Evolutionary conservation across 257 asterid species (phyloP), one percentile per base, ranked within the genome.

Genomic region (Petunia axillaris): DNA sequence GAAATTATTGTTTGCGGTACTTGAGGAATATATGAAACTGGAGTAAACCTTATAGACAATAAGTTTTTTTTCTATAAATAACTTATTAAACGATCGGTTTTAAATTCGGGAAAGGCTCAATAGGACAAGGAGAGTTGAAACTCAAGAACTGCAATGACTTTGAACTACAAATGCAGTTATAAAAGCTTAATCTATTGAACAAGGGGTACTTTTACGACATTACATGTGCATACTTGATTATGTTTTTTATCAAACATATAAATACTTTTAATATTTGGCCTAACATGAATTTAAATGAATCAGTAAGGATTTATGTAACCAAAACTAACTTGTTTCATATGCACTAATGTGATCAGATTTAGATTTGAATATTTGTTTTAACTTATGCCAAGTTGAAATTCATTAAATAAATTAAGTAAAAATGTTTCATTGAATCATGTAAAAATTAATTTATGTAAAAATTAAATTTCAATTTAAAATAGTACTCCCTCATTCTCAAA

Each of bases 1-100:
- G 44, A 71, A 48, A 71, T 71, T 48, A 71, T 71, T 71, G 43
- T 48, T 70, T 73, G 2, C 10, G 77, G 35, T 11, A 35, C 62
- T 50, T 73, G 46, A 10, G 2, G 7, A 50, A 25, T 25, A 25
- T 48, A 48, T 6, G n/a, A 73, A 73, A 50, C 60, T 50, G 35
- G 25, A 36, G 35, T 35, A 25, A 71, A 5, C 35, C 59, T 8
- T 11, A 48, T 48, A 46, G 77, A 48, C 60, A 13, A 35, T 71
- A 11, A 71, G 48, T 25, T 9, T 5, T 9, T 5, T 36, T 63
- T 36, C 68, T 10, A 9, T 8, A 4, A 10, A 25, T 25, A 25
- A 59, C 9, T 38, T 36, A 3, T 48, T 71, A 71, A 4, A 46
- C 35, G 11, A 46, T 71, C 10, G 2, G n/a, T 50, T 48, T 25